Percentiles rank a stretch among this genome's conserved stretches.
These are phyloP conservation scores for Litchi chinensis DNA, from an alignment of 345 rosid species.

Conservation along the genomic window DNA sequence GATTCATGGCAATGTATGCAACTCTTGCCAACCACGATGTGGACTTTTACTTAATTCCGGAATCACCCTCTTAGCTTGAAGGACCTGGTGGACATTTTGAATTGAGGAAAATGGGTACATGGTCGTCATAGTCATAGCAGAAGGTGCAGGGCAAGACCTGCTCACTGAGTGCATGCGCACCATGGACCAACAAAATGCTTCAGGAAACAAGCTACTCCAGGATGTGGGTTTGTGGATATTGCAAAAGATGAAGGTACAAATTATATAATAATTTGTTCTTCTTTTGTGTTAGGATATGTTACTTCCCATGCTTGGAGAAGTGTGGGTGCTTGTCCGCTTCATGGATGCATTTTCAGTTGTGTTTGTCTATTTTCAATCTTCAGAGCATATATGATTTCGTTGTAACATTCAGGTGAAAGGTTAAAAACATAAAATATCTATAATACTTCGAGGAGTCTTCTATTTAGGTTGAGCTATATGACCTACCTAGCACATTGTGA, in stretches of 20 bases:
- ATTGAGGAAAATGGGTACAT: slow-evolving; percentile 60
- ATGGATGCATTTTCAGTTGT: no score
- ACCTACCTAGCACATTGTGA: no score
- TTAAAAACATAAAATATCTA: no score
- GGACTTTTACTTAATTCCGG: slow-evolving; percentile 67
- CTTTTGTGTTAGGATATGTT: neutral
- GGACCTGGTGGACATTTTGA: slow-evolving; percentile 62
- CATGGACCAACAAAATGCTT: slow-evolving; percentile 46
- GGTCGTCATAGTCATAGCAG: slow-evolving; percentile 69
- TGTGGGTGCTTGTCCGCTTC: no score
- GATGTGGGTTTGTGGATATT: slow-evolving; percentile 60
- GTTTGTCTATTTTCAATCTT: no score
- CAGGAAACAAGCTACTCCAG: slow-evolving; percentile 54
- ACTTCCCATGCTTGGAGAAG: no score
- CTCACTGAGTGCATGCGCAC: no score
- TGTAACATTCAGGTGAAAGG: no score
- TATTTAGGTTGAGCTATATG: no score
- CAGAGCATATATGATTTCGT: no score
- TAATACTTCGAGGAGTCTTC: no score
- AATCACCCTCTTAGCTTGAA: slow-evolving; percentile 67
- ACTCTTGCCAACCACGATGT: slow-evolving; percentile 66
- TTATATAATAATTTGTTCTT: neutral
- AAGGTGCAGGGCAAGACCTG: slow-evolving; percentile 72
- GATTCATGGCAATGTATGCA: slow-evolving; percentile 70
- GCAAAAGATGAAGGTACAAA: slow-evolving; percentile 47